phyloP scores from a whole-genome alignment of 805 yeast genomes.

The Metschnikowia sp. region DNA sequence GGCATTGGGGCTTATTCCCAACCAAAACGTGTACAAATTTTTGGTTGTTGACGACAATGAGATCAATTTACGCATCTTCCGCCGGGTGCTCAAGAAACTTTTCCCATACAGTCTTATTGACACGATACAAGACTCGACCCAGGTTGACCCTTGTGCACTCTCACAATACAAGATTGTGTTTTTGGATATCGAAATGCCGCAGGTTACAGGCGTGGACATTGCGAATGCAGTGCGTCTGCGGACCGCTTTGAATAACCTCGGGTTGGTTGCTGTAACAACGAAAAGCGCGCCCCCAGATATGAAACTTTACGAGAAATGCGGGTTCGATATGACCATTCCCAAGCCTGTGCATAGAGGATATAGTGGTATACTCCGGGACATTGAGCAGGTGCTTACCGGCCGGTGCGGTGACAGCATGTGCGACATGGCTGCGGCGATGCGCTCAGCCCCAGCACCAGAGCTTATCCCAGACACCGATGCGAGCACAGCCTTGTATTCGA shows the following conservation, averaged over 20 bases:
- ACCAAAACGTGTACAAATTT: constrained; percentile 15
- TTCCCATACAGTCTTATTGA: constrained; percentile 32
- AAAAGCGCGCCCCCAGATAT: constrained; percentile 26
- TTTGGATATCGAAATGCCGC: constrained; percentile 47
- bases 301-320: constrained; percentile 28
- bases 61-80: constrained; percentile 37
- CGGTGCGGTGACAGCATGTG: background rate
- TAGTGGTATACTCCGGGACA: constrained; percentile 18
- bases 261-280: constrained; percentile 42
- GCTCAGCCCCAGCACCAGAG: constrained; percentile 2
- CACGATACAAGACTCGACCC: constrained; percentile 28
- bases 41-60: constrained; percentile 41
- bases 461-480: background rate
- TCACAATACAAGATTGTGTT: constrained; percentile 26
- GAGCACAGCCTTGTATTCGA: background rate
- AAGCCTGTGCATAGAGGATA: constrained; percentile 33
- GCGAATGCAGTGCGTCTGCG: constrained; percentile 19
- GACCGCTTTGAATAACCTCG: constrained; percentile 19
- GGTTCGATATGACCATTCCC: constrained; percentile 40
- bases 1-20: constrained; percentile 10
- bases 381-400: constrained; percentile 16
- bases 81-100: constrained; percentile 28
- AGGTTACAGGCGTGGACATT: constrained; percentile 37
- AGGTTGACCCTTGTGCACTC: constrained; percentile 23
- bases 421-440: background rate